Conservation (phyloP, 2,329 filamentous ascomycete genomes). For the Juglanconis juglandina region DNA sequence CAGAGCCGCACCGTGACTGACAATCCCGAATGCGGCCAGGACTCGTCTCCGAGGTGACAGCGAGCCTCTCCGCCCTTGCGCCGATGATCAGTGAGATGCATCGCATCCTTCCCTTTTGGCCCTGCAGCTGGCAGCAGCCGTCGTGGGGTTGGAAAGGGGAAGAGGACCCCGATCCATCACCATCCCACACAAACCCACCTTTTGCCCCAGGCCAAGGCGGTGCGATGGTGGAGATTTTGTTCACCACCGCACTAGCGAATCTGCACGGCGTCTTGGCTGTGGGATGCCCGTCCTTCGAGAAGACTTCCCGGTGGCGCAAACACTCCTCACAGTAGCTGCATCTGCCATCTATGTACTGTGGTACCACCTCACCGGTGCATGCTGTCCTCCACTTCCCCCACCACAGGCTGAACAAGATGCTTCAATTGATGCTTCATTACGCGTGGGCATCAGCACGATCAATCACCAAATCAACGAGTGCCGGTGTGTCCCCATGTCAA, state of each 20-base stretch:
- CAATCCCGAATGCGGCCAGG: too few species aligned
- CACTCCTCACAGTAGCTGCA: too few species aligned
- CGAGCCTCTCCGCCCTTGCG: neutral
- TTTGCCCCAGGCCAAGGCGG: neutral
- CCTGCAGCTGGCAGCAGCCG: neutral
- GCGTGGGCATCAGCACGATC: neutral
- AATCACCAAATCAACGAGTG: neutral
- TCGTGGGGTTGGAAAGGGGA: conserved; percentile 7
- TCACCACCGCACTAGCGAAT: neutral
- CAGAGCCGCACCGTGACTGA: neutral
- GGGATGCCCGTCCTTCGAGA: neutral
- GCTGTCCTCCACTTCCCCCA: too few species aligned
- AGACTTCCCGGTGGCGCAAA: too few species aligned
- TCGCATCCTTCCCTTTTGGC: neutral
- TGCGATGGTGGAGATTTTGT: neutral
- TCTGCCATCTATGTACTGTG: too few species aligned
- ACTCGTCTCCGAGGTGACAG: too few species aligned
- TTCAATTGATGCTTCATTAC: neutral
- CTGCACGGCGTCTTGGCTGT: neutral
- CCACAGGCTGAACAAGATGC: neutral
- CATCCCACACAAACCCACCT: neutral
- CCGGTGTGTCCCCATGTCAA: neutral
- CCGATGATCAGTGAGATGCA: neutral
- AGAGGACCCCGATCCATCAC: neutral
- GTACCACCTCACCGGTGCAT: too few species aligned